phyloP scores from a whole-genome alignment of 116 monocot genomes.

The Trichopus zeylanicus region DNA sequence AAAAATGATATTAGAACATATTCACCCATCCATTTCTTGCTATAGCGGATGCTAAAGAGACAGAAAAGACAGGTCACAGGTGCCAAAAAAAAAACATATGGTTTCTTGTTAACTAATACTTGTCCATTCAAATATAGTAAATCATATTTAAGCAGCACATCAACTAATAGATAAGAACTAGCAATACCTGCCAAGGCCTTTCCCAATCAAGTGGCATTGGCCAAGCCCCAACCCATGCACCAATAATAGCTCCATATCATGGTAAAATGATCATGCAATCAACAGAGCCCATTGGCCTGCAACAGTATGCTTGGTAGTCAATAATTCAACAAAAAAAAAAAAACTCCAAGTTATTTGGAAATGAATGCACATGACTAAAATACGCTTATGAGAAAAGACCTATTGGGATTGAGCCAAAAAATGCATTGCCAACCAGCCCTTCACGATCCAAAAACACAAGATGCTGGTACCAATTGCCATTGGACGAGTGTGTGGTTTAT shows the following conservation, averaged over 20 bases:
- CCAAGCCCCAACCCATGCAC: constrained; percentile 97
- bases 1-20: too few relatives aligned
- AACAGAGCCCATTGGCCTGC: constrained; percentile 34
- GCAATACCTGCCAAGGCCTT: constrained; percentile 95
- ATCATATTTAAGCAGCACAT: too few relatives aligned
- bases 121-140: too few relatives aligned
- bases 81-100: constrained; percentile 64
- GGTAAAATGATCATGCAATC: constrained; percentile 73
- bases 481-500: too few relatives aligned
- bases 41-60: constrained; percentile 64
- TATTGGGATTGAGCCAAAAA: constrained; percentile 51
- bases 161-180: too few relatives aligned
- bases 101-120: too few relatives aligned
- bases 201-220: constrained; percentile 99
- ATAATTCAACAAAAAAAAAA: neutral
- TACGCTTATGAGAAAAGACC: constrained; percentile 1
- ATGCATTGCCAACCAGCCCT: constrained; percentile 59
- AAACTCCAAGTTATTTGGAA: too few relatives aligned
- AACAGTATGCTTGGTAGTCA: neutral
- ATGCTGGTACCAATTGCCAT: constrained; percentile 74
- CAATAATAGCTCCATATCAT: constrained; percentile 80
- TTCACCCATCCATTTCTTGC: too few relatives aligned
- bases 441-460: constrained; percentile 75
- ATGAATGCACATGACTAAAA: neutral
- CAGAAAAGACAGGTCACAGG: constrained; percentile 51